Conservation (phyloP, 2,329 filamentous ascomycete species). For the Clonostachys rosea region DNA sequence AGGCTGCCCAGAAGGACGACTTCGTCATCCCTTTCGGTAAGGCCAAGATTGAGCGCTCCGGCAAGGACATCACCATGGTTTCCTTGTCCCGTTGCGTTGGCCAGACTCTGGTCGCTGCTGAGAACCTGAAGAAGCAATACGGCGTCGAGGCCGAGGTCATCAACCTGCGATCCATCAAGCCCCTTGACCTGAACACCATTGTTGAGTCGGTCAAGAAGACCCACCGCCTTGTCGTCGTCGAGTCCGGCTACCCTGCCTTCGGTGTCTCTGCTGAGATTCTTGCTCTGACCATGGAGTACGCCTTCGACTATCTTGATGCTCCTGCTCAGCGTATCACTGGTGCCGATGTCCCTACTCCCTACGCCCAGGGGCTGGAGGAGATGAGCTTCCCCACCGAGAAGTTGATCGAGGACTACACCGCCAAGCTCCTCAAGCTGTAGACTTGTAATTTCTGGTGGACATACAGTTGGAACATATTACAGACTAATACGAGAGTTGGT, state of each 20-base stretch:
- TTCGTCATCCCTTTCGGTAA: slow-evolving; percentile 98
- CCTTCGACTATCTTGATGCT: slow-evolving; percentile 94
- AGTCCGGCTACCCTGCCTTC: slow-evolving; percentile 94
- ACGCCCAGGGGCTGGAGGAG: slow-evolving; percentile 88
- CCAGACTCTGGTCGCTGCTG: slow-evolving; percentile 82
- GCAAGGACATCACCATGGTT: slow-evolving; percentile 95
- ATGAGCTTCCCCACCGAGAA: slow-evolving; percentile 91
- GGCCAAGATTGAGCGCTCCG: slow-evolving; percentile 95
- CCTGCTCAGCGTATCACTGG: slow-evolving; percentile 92
- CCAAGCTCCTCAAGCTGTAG: slow-evolving; percentile 82
- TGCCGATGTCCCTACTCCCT: slow-evolving; percentile 95
- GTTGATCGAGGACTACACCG: slow-evolving; percentile 82
- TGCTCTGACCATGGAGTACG: slow-evolving; percentile 94
- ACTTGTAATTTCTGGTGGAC: background rate
- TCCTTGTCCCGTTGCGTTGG: slow-evolving; percentile 93
- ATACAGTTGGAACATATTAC: too few relatives aligned
- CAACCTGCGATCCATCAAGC: slow-evolving; percentile 97
- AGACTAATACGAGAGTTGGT: too few relatives aligned
- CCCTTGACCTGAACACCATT: slow-evolving; percentile 90
- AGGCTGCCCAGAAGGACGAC: slow-evolving; percentile 91
- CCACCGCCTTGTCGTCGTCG: slow-evolving; percentile 81
- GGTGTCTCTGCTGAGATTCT: slow-evolving; percentile 91
- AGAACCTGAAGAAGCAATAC: slow-evolving; percentile 92
- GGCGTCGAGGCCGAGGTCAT: slow-evolving; percentile 94
- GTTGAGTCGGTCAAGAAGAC: slow-evolving; percentile 99